Evolutionary conservation across 1,284 basidiomycete species (phyloP).

Genomic region (Gomphus bonarii): DNA sequence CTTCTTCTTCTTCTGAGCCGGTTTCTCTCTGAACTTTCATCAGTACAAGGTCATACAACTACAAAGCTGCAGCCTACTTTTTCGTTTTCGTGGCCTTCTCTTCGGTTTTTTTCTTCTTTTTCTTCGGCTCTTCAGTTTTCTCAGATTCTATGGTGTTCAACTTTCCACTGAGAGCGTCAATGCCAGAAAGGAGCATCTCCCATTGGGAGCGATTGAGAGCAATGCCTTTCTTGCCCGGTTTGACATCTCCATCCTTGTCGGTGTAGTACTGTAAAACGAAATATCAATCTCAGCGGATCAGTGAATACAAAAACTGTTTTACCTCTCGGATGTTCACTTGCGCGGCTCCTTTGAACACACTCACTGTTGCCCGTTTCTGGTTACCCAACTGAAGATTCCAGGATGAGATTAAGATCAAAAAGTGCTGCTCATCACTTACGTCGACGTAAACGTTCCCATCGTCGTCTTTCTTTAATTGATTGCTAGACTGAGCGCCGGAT

Average conservation of each 20-base stretch:
- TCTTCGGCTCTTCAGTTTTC: not conserved
- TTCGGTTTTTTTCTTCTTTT: not conserved
- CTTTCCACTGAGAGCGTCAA: not conserved
- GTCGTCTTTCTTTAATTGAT: conserved; percentile 1
- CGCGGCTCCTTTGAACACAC: conserved; percentile 4
- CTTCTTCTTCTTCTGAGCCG: conserved; percentile 3
- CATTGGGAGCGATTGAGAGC: conserved; percentile 9
- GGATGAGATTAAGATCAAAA: not conserved
- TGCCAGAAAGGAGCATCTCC: not conserved
- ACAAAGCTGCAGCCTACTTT: not conserved
- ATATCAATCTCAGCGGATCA: not conserved
- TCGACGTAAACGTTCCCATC: conserved; percentile 8
- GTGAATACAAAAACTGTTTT: not conserved
- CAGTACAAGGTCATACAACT: not conserved
- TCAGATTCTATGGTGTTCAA: not conserved
- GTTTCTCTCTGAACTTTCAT: not conserved
- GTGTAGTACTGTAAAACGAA: conserved; percentile 3
- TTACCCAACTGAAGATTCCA: conserved; percentile 1
- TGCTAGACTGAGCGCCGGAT: not conserved
- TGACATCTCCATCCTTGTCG: conserved; percentile 7
- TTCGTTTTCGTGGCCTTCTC: conserved; percentile 3
- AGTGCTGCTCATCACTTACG: not conserved
- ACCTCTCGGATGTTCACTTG: conserved; percentile 8
- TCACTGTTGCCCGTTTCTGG: conserved; percentile 6
- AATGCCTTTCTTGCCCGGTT: conserved; percentile 11